phyloP scores from a whole-genome alignment of 257 asterid species.

The Voacanga thouarsii region DNA sequence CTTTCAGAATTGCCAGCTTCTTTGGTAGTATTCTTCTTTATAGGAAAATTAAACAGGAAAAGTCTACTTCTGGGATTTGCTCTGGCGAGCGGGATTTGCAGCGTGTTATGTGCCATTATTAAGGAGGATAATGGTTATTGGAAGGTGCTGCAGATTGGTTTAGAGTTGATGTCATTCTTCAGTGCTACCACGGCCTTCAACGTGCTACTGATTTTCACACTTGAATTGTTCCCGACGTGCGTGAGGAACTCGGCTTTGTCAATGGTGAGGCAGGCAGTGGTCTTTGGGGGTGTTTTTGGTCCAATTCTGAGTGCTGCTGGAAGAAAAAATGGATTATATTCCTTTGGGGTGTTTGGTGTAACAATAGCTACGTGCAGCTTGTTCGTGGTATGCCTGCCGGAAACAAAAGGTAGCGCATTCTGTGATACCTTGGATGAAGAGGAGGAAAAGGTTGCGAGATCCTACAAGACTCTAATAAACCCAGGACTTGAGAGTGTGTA shows the following conservation, averaged over 20 bases:
- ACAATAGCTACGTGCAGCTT: conserved; percentile 31
- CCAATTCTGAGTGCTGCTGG: conserved; percentile 58
- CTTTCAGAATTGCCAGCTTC: conserved; percentile 57
- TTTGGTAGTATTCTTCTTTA: conserved; percentile 27
- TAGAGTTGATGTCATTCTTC: conserved; percentile 56
- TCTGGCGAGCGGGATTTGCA: conserved; percentile 48
- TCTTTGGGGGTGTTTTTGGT: conserved; percentile 49
- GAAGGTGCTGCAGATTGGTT: conserved; percentile 31
- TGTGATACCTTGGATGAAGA: conserved; percentile 63
- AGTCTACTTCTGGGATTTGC: conserved; percentile 29
- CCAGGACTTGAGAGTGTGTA: background rate
- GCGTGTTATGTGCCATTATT: conserved; percentile 40
- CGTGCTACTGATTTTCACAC: conserved; percentile 41
- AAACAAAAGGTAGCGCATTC: conserved; percentile 47
- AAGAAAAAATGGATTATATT: conserved; percentile 32
- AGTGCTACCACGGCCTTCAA: conserved; percentile 50
- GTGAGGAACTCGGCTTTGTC: conserved; percentile 75
- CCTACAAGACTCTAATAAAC: too few species aligned
- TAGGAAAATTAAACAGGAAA: conserved; percentile 42
- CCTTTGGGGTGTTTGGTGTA: conserved; percentile 62
- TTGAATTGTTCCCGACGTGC: conserved; percentile 75
- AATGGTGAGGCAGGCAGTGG: conserved; percentile 63
- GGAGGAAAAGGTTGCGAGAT: conserved; percentile 20
- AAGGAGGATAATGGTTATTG: background rate
- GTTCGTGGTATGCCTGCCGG: conserved; percentile 52